Evolutionary conservation across 495 filamentous ascomycete genomes (phyloP), one percentile per base, ranked within the genome.

Genomic region (Lineolata rhizophorae): DNA sequence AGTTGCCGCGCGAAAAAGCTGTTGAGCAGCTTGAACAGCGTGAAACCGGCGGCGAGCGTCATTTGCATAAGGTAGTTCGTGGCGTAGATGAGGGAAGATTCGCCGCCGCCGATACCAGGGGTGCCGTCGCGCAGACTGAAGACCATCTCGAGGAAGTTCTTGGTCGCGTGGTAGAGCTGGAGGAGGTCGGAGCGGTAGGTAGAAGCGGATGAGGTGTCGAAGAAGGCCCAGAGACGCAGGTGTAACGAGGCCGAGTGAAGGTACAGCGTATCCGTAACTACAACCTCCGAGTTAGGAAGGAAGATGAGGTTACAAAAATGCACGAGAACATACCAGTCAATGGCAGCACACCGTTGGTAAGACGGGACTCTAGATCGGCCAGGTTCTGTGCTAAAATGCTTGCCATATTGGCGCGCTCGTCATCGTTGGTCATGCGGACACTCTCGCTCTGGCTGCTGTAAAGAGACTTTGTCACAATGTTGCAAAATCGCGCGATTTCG

Each of bases 1-100:
- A 90, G 69, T 50, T 71, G 54, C 48, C 60, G 44, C 40, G 72
- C 56, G 58, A 92, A 73, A 65, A 87, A 76, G 34, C 76, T 83
- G 45, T 80, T 76, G 47, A 83, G 62, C 18, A 94, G 60, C 49
- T 92, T 92, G 31, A 90, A 57, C 22, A 94, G 52, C 3, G 78
- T 72, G 45, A 85, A 90, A 11, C 78, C 79, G 1, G 70, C 78
- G 22, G 82, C 83, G 22, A 90, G 72, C 44, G 90, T 71, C 75
- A 92, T 91, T 52, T 91, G 83, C 42, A 83, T 72, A 33, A 92
- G 64, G 48, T 91, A 91, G 46, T 85, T 83, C 25, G 78, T 78
- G 12, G 72, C 67, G 44, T 76, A 82, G 13, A 60, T 60, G 9
- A 93, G 30, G 9, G 9, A 14, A 25, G n/a, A 6, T 54, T 47